A percentile compares a stretch with the other conserved stretches of the same genome.
Conservation (phyloP, 1,139 yeast genomes). For the Petasospora rhodanensis region DNA sequence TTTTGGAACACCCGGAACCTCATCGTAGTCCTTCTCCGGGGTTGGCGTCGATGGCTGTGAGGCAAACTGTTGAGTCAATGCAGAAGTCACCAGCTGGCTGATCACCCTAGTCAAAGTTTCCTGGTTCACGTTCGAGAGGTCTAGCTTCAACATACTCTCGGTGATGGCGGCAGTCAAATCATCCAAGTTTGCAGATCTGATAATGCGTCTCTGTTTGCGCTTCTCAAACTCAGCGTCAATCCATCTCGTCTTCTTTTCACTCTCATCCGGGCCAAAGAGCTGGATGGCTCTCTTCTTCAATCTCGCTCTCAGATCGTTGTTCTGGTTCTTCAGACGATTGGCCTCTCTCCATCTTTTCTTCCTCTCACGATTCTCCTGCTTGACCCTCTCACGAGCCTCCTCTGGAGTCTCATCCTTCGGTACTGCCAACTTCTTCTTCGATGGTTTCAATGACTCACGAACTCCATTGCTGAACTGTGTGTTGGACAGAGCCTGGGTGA, state of each 20-base stretch:
- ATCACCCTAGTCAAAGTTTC: slow-evolving; percentile 28
- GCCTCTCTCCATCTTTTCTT: slow-evolving; percentile 90
- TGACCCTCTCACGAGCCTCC: slow-evolving; percentile 51
- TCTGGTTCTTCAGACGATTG: slow-evolving; percentile 77
- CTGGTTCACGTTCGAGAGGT: slow-evolving; percentile 16
- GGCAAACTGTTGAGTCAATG: slow-evolving; percentile 9
- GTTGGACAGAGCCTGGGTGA: slow-evolving; percentile 23
- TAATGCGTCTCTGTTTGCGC: slow-evolving; percentile 57
- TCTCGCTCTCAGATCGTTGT: slow-evolving; percentile 77
- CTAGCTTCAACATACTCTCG: slow-evolving; percentile 22
- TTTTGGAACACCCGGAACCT: slow-evolving; percentile 33
- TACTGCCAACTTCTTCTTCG: slow-evolving; percentile 9
- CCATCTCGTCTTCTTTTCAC: slow-evolving; percentile 64
- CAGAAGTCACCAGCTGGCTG: slow-evolving; percentile 28
- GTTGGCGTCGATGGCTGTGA: slow-evolving; percentile 9
- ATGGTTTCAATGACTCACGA: background rate
- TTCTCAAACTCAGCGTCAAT: slow-evolving; percentile 65
- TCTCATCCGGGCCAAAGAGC: slow-evolving; percentile 60
- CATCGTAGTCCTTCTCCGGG: slow-evolving; percentile 22
- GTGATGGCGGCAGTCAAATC: slow-evolving; percentile 22
- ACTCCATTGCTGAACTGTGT: slow-evolving; percentile 1
- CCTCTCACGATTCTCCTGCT: slow-evolving; percentile 75
- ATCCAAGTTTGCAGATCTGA: slow-evolving; percentile 24
- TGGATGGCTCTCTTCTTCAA: slow-evolving; percentile 66
- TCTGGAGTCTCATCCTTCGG: slow-evolving; percentile 24